Evolutionary conservation across 2,329 filamentous ascomycete genomes (phyloP), one percentile per base, ranked within the genome.

Genomic region (Colletotrichum musae): DNA sequence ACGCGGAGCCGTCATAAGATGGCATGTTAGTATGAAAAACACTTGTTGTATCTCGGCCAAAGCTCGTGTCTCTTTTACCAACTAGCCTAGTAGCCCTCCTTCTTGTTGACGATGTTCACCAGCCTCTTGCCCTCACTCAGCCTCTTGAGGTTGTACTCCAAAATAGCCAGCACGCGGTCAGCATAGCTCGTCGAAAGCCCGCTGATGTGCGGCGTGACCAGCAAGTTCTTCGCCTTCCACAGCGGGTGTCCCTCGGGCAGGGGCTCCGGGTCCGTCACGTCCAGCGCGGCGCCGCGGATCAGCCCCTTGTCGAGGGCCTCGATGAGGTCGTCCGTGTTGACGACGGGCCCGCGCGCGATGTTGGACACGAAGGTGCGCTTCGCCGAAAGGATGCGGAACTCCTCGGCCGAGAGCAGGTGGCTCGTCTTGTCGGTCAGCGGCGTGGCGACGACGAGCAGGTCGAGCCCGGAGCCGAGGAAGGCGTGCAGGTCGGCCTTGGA

Each of bases 201-300:
- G 58, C 84, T 86, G 12, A 87, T 76, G 70, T 87, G 86, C 16
- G 86, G 86, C 24, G 85, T 86, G 53, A 95, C 87, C 59, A 92
- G 86, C 16, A 92, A 83, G 77, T 94, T 94, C 69, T 88, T 87
- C 15, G 91, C 83, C 28, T 83, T 86, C 93, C 93, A 95, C 58
- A 95, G 80, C 71, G 88, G 86, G 75, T 93, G 89, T 5, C 91
- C 88, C 2, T 84, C 79, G 0, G 92, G 92, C 71, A 95, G 77
- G 0, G 93, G 93, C 78, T 95, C 93, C 0, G 93, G 93, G 70
- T 95, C 92, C 2, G 93, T 92, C 1, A 95, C 93, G 76, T 95
- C 93, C 48, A 95, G 80, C 1, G 92, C 92, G 0, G 93, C 93
- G 36, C 93, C 93, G 3, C 83, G 75, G 56, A 85, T 81, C 12